Evolutionary conservation across 2,329 filamentous ascomycete species (phyloP), one percentile per base, ranked within the genome.

Genomic region (Paracoccidioides brasiliensis): DNA sequence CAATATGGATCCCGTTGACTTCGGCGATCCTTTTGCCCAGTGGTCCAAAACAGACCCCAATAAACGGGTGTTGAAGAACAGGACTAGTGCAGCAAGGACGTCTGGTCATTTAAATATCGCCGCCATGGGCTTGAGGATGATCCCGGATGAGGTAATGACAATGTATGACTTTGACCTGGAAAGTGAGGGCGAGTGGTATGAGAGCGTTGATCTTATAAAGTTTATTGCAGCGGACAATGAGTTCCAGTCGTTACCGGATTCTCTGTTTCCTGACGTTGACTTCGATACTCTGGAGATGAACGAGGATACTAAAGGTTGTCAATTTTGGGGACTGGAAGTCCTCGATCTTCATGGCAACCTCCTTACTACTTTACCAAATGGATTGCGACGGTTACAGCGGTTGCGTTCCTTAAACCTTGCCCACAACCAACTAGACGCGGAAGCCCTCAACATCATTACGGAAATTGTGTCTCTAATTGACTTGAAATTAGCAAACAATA

Each of bases 201-300:
- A 97, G 69, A 85, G 86, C 57, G 88, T 97, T 9, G 91, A 97
- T 66, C 73, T 97, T 48, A 86, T 84, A 0, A 83, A 86, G 58
- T 83, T 97, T 52, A 81, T 93, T 60, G 90, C 87, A 5, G 90
- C 91, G 7, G 90, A 95, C 65, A 97, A 98, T 64, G 88, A 95
- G 64, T 70, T 98, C 50, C 82, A 88, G 63, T 75, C 76, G 37
- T 76, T 97, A 38, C 80, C 82, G 2, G 87, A 93, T 15, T 73
- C 76, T 1, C 75, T 90, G 15, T 96, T 97, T 62, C 90, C 91
- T 0, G 90, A 96, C 62, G 63, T 69, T 40, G 76, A 80, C 0
- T 74, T 77, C 8, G 71, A 78, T 43, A 75, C 80, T 15, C 68
- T 82, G 42, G 77, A 80, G 6, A 78, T 83, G 35, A 81, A 86